Base-by-base conservation (phyloP, 2,329 filamentous ascomycete species). In the Orbilia javanica region DNA sequence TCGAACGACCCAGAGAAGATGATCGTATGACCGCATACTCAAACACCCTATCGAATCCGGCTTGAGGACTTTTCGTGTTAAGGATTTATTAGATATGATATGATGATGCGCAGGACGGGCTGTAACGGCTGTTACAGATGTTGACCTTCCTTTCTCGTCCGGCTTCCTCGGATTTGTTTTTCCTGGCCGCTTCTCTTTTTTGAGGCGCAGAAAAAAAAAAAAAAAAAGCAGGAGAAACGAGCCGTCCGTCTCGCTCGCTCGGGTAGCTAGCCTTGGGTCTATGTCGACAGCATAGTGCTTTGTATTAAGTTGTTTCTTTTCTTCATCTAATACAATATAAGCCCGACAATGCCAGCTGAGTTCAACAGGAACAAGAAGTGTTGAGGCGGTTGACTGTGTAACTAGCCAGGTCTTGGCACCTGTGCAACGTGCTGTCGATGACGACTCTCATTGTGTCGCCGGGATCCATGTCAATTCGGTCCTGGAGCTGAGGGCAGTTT, bases 91-190 rank as follows among this genome's bases (percentile, higher is more conserved):
- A 25, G 31, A 39, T 53, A 57, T 48, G 48, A 53, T 46, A 39
- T 52, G 46, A 66, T 73, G 69, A 73, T 73, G 60, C 63, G 69
- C 69, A 73, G 70, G 63, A 68, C 69, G 69, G 42, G 62, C 69
- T 66, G 62, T 50, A 34, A 55, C 50, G 42, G 42, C 39, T 67
- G 70, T 74, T 62, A 62, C 62, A 63, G 53, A 64, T 50, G 31
- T 74, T 39, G 36, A 74, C 70, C 70, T 74, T 74, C 70, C 70
- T 67, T 48, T 74, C 48, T 68, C 18, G 70, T 55, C 29, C 5
- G 13, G 53, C 31, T n/a, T 65, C 48, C 48, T 63, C 62, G 44
- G 63, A 62, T 68, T 74, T 74, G 63, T 62, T 67, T 74, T 74
- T 67, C 44, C 69, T 71, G 18, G 60, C 48, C 31, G 22, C 6